Evolutionary conservation across 371 early-diverging fungal genomes (phyloP).

Genomic region (Blastocladiella emersonii): DNA sequence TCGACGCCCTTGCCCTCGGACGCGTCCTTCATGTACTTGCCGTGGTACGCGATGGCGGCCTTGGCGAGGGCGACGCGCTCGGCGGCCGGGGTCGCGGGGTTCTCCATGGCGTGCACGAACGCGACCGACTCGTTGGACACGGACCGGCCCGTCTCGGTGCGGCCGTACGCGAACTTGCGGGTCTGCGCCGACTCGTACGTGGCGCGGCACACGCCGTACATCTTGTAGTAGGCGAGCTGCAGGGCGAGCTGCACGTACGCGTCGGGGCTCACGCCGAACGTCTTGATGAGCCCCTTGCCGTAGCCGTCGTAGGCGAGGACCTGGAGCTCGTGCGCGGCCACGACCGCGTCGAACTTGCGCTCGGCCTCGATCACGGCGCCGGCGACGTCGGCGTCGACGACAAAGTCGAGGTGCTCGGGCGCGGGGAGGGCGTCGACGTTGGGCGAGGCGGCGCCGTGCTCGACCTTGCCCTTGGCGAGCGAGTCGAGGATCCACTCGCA

Average conservation of each 20-base stretch:
- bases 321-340: conserved; percentile 61
- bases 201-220: conserved; percentile 56
- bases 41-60: conserved; percentile 60
- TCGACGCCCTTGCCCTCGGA: conserved; percentile 79
- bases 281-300: conserved; percentile 83
- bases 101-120: conserved; percentile 77
- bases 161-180: conserved; percentile 75
- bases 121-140: conserved; percentile 62
- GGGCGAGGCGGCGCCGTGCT: conserved; percentile 39
- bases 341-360: conserved; percentile 47
- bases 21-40: conserved; percentile 61
- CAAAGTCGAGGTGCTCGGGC: conserved; percentile 56
- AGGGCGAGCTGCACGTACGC: conserved; percentile 90
- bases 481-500: conserved; percentile 45
- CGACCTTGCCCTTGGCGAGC: conserved; percentile 38
- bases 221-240: conserved; percentile 86
- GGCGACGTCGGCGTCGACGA: conserved; percentile 34
- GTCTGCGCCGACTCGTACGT: conserved; percentile 91
- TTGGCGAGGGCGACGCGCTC: conserved; percentile 53
- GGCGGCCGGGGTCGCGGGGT: conserved; percentile 26
- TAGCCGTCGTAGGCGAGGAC: conserved; percentile 68
- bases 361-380: conserved; percentile 46
- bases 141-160: conserved; percentile 89
- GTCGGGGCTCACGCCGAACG: conserved; percentile 56
- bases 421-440: conserved; percentile 26